A percentile compares a stretch with the other conserved stretches of the same genome.
Conservation (phyloP, 352 stramenopile genomes). For the Phytophthora citrophthora region DNA sequence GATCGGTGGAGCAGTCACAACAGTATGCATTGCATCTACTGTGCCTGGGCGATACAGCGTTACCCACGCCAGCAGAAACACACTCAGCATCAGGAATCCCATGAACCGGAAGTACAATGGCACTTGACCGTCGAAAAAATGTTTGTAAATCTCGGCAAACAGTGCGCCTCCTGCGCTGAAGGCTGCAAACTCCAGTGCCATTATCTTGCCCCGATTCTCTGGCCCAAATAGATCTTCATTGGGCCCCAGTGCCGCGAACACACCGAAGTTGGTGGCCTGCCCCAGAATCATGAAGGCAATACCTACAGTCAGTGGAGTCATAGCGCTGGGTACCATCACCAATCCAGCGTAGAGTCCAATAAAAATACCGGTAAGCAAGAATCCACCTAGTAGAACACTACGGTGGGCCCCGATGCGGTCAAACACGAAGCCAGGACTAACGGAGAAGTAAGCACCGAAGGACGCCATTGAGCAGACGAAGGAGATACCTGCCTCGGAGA, state of each 20-base stretch:
- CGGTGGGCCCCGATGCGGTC: constrained; percentile 68
- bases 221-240: constrained; percentile 80
- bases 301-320: constrained; percentile 61
- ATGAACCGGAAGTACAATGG: constrained; percentile 75
- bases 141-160: constrained; percentile 73
- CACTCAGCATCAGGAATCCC: constrained; percentile 51
- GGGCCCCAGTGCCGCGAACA: constrained; percentile 71
- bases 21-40: constrained; percentile 11
- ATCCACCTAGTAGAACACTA: constrained; percentile 56
- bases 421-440: constrained; percentile 69
- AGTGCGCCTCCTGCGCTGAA: constrained; percentile 76
- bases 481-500: constrained; percentile 78
- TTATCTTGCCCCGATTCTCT: constrained; percentile 71
- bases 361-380: constrained; percentile 52
- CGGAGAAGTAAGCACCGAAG: constrained; percentile 82
- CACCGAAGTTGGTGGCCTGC: constrained; percentile 70
- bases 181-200: constrained; percentile 65
- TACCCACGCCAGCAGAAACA: constrained; percentile 65
- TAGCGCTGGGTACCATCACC: constrained; percentile 25
- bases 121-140: constrained; percentile 61
- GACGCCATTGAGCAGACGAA: constrained; percentile 81
- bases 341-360: constrained; percentile 49
- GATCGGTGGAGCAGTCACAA: constrained; percentile 18
- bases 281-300: constrained; percentile 65
- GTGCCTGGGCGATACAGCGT: constrained; percentile 45